Base-by-base conservation (phyloP, 2,329 filamentous ascomycete species). In the Trichocomaceae sp. region DNA sequence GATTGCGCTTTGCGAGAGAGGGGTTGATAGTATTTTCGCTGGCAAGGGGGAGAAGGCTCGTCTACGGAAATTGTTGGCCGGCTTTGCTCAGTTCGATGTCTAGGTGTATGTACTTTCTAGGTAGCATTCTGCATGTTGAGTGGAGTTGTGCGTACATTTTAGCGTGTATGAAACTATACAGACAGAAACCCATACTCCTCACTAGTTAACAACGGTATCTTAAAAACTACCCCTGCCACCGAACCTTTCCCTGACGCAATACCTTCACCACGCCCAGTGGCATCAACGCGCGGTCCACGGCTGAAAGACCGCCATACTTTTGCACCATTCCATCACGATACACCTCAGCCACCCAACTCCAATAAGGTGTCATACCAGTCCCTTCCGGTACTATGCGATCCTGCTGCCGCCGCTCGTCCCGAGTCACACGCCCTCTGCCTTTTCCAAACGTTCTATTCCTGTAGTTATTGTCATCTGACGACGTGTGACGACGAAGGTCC, bases 11-110 rank as follows among this genome's bases (percentile, higher is more conserved):
- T 83, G 81, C n/a, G 77, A 79, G 48, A 79, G 80, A 57, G 79
- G 80, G 0, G 78, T 88, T 3, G 77, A 83, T 17, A 77, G 79
- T 2, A 88, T 89, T 26, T 92, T 93, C 62, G 82, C 79, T 0
- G 79, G 78, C 0, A 75, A 83, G 2, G 71, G 76, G 13, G 85
- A 90, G 62, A 87, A 69, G 50, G 31, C 60, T n/a, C 63, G 66
- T 41, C 42, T 72, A 19, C 47, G 54, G 20, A 44, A 39, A 5
- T 57, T 66, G 29, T 48, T 70, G 13, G 44, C 56, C 12, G 49
- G 57, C 17, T 70, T 68, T 53, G 58, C 45, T 17, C 22, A 26
- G 17, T n/a, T 10, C 26, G 23, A 46, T 33, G 42, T 26, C 7
- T 26, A 26, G 7, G 23, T 26, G 23, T 26, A 7, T 26, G 23